Evolutionary conservation across 805 yeast species (phyloP).

Genomic region (Starmerella lactis-condensi): DNA sequence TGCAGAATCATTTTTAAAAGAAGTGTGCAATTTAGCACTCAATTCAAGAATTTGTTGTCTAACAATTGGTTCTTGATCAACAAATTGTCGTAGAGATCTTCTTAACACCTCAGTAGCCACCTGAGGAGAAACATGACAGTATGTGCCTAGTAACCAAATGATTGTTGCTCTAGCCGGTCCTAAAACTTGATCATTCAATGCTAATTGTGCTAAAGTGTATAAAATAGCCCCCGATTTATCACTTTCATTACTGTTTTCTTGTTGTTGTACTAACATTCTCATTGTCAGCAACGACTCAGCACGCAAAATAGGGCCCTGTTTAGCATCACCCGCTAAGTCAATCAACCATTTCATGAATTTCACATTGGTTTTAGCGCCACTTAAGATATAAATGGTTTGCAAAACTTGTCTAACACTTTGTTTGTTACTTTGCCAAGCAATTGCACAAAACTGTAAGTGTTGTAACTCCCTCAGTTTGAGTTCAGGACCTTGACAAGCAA

Average conservation of each 20-base stretch:
- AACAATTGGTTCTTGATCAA: constrained; percentile 35
- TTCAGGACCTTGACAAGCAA: constrained; percentile 1
- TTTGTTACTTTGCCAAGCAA: constrained; percentile 9
- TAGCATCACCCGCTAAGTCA: constrained; percentile 5
- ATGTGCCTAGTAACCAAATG: constrained; percentile 84
- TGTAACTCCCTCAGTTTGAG: constrained; percentile 37
- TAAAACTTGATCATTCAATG: constrained; percentile 1
- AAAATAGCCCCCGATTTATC: too few relatives aligned
- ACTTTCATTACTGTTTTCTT: constrained; percentile 5
- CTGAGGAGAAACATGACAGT: constrained; percentile 28
- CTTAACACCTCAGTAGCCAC: constrained; percentile 66
- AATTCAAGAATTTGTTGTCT: constrained; percentile 53
- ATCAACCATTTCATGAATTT: constrained; percentile 11
- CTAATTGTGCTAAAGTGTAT: constrained; percentile 3
- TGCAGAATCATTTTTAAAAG: constrained; percentile 29
- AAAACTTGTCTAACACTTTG: constrained; percentile 4
- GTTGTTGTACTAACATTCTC: constrained; percentile 14
- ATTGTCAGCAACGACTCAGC: constrained; percentile 14
- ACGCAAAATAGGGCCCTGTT: constrained; percentile 7
- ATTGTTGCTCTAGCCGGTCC: constrained; percentile 48
- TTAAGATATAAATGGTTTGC: constrained; percentile 1
- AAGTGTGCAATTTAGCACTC: constrained; percentile 53
- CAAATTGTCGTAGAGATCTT: constrained; percentile 33
- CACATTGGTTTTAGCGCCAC: constrained; percentile 2
- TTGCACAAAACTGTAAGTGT: constrained; percentile 22